Conservation (phyloP, 257 asterid genomes). For the Mitragyna speciosa region DNA sequence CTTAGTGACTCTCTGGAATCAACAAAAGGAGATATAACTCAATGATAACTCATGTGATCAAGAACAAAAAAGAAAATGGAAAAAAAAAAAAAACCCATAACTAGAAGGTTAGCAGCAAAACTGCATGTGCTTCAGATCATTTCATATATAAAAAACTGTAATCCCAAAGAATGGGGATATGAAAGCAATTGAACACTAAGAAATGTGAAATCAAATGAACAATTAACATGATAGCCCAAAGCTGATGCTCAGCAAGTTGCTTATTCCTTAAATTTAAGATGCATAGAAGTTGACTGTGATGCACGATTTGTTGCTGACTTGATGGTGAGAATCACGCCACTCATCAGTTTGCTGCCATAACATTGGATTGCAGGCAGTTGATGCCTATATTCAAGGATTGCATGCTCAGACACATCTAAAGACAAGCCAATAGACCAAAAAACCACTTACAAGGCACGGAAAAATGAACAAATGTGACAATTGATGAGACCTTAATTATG, state of each 20-base stretch:
- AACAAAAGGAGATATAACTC: conserved; percentile 17
- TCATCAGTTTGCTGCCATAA: no score
- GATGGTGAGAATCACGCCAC: no score
- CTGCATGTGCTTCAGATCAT: background rate
- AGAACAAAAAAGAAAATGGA: background rate
- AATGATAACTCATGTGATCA: background rate
- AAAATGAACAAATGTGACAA: background rate
- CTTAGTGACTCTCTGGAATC: conserved; percentile 77
- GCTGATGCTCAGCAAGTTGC: background rate
- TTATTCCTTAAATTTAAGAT: no score
- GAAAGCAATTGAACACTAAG: background rate
- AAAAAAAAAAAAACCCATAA: background rate
- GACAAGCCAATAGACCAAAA: no score
- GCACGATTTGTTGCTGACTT: no score
- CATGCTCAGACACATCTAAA: no score
- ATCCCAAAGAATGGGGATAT: background rate
- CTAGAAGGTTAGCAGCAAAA: background rate
- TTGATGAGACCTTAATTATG: background rate
- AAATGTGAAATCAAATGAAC: background rate
- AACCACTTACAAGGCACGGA: background rate
- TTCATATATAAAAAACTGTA: background rate
- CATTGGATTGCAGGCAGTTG: no score
- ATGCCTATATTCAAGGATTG: no score
- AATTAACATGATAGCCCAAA: background rate
- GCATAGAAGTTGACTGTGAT: no score